These are phyloP conservation scores for Fusarium nelsonii DNA, from an alignment of 2,329 filamentous ascomycete genomes.

Conservation along the genomic window DNA sequence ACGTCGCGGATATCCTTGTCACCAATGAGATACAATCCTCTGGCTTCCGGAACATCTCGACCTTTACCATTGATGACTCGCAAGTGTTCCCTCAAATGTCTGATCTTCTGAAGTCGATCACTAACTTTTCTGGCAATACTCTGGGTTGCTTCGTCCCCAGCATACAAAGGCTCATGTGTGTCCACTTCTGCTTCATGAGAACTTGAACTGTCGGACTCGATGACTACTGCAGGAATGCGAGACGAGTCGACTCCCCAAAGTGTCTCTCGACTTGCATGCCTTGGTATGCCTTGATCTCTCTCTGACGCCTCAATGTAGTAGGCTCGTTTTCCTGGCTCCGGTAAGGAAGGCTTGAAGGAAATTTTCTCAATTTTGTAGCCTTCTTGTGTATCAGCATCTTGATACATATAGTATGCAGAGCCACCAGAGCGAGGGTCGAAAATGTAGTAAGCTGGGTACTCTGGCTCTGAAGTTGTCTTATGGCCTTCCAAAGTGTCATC, in stretches of 20 bases:
- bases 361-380: constrained; percentile 24
- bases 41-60: constrained; percentile 19
- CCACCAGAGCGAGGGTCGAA: constrained; percentile 31
- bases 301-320: constrained; percentile 31
- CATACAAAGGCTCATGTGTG: constrained; percentile 15
- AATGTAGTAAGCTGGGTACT: constrained; percentile 35
- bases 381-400: constrained; percentile 13
- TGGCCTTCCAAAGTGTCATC: background rate
- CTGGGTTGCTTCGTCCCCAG: constrained; percentile 15
- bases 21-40: constrained; percentile 41
- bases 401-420: constrained; percentile 35
- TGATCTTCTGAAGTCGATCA: constrained; percentile 37
- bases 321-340: constrained; percentile 8
- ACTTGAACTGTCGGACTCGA: background rate
- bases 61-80: constrained; percentile 31
- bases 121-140: constrained; percentile 39
- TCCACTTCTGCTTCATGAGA: background rate
- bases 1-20: constrained; percentile 45
- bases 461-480: background rate
- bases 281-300: constrained; percentile 12
- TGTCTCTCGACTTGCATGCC: constrained; percentile 11
- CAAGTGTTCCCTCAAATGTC: constrained; percentile 31
- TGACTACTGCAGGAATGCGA: background rate
- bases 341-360: constrained; percentile 22
- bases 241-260: constrained; percentile 16